Base-by-base conservation (phyloP, 345 rosid genomes). In the Pugionium dolabratum region DNA sequence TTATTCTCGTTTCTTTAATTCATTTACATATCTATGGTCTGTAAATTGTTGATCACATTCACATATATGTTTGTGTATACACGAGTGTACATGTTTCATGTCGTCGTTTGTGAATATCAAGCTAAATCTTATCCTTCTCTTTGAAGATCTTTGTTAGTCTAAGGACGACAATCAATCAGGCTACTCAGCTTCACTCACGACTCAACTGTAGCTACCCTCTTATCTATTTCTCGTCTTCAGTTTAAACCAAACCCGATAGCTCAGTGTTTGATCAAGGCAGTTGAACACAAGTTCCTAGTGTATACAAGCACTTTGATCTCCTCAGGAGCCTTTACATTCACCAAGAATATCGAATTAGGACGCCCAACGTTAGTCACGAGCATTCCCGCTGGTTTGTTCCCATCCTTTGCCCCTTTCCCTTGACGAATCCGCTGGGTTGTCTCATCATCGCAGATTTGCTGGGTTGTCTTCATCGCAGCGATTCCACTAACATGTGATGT, bases 401-500 rank as follows among this genome's bases (percentile, higher is more conserved):
- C 96, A 3, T 88, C 97, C 82, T 67, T 86, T 35, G 90, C 88
- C 10, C 82, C 85, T 61, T 83, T 84, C 47, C 98, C 84, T 3
- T 41, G 78, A 64, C 78, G 92, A 48, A 54, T 86, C 94, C 4
- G 96, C 90, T 7, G 18, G 18, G 94, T 88, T 11, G 98, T 93
- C 18, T 18, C 96, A 93, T 88, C 63, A 93, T 69, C 44, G 98
- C 98, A 5, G 98, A 93, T 70, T 80, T 90, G n/a, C 90, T 7
- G 18, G 18, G 18, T 18, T 18, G 18, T 18, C 18, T 18, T 18
- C 18, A 18, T 18, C 18, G 18, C 86, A 2, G 90, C 80, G 50
- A 90, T 83, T 8, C 98, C 98, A 5, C 95, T 86, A 62, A 79
- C 90, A 61, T 93, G 97, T 46, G 98, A 61, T 93, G 97, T 46